Evolutionary conservation across 2,329 filamentous ascomycete species (phyloP), one percentile per base, ranked within the genome.

Genomic region (Microascus cirrosus): DNA sequence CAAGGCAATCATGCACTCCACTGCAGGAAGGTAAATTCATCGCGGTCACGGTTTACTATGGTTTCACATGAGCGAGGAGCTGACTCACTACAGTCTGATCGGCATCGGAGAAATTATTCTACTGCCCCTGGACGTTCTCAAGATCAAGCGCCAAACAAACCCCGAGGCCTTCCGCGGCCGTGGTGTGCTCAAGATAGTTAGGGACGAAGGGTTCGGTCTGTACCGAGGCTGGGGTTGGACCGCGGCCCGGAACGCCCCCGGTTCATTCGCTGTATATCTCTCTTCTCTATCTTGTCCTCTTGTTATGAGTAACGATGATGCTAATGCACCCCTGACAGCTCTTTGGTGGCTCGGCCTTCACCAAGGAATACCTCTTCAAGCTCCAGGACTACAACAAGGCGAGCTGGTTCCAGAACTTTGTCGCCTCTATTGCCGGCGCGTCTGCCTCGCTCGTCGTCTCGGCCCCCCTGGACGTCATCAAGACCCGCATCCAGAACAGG

Each of bases 101-200:
- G 94, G 94, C 67, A 96, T 99, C 66, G 94, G 94, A 69, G 94
- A 99, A 77, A 95, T 99, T 63, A 83, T 99, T 60, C 83, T 99
- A 34, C 83, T 99, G 48, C 94, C 94, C 50, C 84, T 99, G 61
- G 94, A 99, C 66, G 93, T 99, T 45, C 83, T 99, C 62, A 99
- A 99, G 83, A 99, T 99, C 78, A 99, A 99, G 83, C 86, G 94
- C 67, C 94, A 99, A 78, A 99, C 94, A 64, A 99, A 99, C 80
- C 94, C 94, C 48, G 94, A 97, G 70, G 92, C 94, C 39, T 99
- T 99, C 85, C 85, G 91, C 64, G 93, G 93, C 65, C 89, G 94
- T 67, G 94, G 94, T 61, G 80, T 99, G 60, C 77, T 97, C 70
- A 87, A 82, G 74, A 97, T 99, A 63, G 82, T 99, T 61, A 82